These are phyloP conservation scores for Protea cynaroides DNA, from an alignment of 164 flowering plant species.

Conservation along the genomic window DNA sequence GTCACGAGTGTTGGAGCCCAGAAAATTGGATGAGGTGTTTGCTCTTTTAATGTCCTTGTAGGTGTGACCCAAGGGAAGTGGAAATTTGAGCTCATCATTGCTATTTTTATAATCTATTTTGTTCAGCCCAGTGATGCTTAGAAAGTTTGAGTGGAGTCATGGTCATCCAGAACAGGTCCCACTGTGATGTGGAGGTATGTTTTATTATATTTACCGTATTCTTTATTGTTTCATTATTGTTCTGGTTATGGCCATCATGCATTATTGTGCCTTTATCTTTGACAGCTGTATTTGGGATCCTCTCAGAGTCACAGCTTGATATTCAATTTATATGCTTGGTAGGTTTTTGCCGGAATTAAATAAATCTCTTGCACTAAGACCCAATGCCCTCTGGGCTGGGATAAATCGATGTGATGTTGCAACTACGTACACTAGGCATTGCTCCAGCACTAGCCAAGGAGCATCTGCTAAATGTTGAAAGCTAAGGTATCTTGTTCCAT, in stretches of 20 bases:
- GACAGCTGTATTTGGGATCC: neutral
- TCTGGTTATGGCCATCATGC: too few species aligned
- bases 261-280: too few species aligned
- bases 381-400: conserved; percentile 69
- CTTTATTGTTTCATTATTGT: too few species aligned
- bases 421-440: conserved; percentile 72
- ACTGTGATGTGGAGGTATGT: conserved; percentile 91
- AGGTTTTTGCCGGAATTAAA: conserved; percentile 76
- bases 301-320: neutral
- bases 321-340: conserved; percentile 12
- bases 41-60: too few species aligned
- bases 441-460: conserved; percentile 98
- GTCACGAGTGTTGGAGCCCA: too few species aligned
- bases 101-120: neutral
- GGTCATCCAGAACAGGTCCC: conserved; percentile 90
- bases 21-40: too few species aligned
- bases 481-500: conserved; percentile 46
- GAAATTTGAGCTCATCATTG: too few species aligned
- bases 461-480: conserved; percentile 87
- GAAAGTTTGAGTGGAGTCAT: conserved; percentile 98
- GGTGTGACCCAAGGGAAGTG: too few species aligned
- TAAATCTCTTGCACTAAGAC: conserved; percentile 49
- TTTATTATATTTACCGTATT: neutral
- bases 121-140: conserved; percentile 66
- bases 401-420: conserved; percentile 94